Base-by-base conservation (phyloP, 2,329 filamentous ascomycete species). In the Penicillium griseofulvum region DNA sequence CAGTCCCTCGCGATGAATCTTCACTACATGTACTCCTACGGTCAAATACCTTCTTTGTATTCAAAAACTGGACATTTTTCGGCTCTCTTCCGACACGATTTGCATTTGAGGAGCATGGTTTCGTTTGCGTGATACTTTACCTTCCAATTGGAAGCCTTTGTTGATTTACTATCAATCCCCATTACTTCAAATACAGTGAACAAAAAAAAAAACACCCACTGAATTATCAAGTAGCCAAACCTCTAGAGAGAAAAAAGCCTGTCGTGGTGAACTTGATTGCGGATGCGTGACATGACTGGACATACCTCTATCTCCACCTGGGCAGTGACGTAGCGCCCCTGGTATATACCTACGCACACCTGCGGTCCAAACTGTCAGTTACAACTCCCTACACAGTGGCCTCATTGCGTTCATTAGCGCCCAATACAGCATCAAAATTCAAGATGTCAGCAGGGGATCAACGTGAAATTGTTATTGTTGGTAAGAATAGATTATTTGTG, bases 1-100 rank as follows among this genome's bases (percentile, higher is more conserved):
- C 61, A 80, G 77, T 66, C 78, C 78, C 28, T 71, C 71, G 46
- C 70, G 74, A 63, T 73, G 58, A 71, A 55, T 41, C 24, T n/a
- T 52, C 17, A 38, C 28, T 48, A 41, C 33, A 34, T 34, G 31
- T 42, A 54, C 22, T 45, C 41, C 39, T 39, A 50, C 39, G 39
- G 34, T 54, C 56, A 49, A 29, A 42, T 28, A 39, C 52, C 53
- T 52, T 55, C 48, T 44, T 48, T 54, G 22, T 45, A 50, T 57
- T 29, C 49, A 38, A 44, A 38, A 38, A 36, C 41, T 34, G 33
- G 33, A 51, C 45, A 45, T 54, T 48, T 39, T 39, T 56, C 31
- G 39, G 44, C 47, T 33, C 46, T 55, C 24, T 49, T 52, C 36
- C 48, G 58, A 60, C 58, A 58, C 54, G 56, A 56, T 58, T 61